These are phyloP conservation scores for Fistulinella prunicolor DNA, from an alignment of 768 basidiomycete species.

Conservation along the genomic window DNA sequence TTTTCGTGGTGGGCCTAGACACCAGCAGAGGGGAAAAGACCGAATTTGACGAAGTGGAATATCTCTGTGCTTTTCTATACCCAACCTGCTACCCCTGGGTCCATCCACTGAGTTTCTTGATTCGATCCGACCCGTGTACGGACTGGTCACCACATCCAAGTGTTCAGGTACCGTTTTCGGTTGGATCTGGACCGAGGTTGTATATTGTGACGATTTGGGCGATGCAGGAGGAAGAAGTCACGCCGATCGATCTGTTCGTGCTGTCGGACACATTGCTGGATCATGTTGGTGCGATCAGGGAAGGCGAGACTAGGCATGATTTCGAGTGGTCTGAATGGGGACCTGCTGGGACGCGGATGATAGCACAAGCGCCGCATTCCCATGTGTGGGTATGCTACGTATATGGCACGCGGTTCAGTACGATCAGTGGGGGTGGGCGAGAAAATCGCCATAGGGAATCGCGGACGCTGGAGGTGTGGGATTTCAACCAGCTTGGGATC, in stretches of 20 bases:
- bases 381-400: slow-evolving; percentile 60
- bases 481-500: slow-evolving; percentile 49
- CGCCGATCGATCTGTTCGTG: slow-evolving; percentile 41
- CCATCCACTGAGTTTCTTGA: slow-evolving; percentile 34
- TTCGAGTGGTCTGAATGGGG: slow-evolving; percentile 55
- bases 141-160: slow-evolving; percentile 38
- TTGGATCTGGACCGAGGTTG: slow-evolving; percentile 40
- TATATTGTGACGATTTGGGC: slow-evolving; percentile 48
- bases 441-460: slow-evolving; percentile 9
- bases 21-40: slow-evolving; percentile 28
- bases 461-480: slow-evolving; percentile 40
- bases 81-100: slow-evolving; percentile 35
- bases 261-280: slow-evolving; percentile 37
- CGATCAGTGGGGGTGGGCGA: slow-evolving; percentile 13
- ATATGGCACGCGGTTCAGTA: slow-evolving; percentile 46
- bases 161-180: slow-evolving; percentile 45
- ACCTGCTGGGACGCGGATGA: slow-evolving; percentile 43
- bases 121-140: slow-evolving; percentile 56
- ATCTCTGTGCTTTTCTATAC: slow-evolving; percentile 40
- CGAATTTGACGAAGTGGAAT: slow-evolving; percentile 30
- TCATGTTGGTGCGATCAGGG: slow-evolving; percentile 19
- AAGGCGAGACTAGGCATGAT: slow-evolving; percentile 15
- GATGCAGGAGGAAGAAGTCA: slow-evolving; percentile 24
- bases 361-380: slow-evolving; percentile 36
- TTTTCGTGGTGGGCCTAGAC: slow-evolving; percentile 42